Conservation (phyloP, 2,329 filamentous ascomycete species). For the Chaetomium strumarium region DNA sequence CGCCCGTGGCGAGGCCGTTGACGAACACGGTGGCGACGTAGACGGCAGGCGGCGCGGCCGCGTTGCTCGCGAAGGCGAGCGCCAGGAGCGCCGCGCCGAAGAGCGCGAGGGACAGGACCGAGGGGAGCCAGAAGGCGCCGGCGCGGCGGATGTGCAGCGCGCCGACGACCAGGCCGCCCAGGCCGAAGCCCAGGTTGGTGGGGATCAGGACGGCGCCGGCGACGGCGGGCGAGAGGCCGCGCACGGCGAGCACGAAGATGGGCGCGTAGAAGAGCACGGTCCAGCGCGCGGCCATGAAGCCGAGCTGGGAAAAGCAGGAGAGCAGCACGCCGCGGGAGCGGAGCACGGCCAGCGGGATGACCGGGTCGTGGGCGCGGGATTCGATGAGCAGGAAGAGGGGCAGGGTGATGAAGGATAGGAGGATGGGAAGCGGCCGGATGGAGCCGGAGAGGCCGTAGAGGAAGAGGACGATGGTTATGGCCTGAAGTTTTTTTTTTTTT, state of each 20-base stretch:
- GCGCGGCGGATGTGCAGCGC: slow-evolving; percentile 67
- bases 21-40: slow-evolving; percentile 58
- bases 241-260: slow-evolving; percentile 71
- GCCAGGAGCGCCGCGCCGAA: slow-evolving; percentile 48
- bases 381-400: slow-evolving; percentile 58
- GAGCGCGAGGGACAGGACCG: slow-evolving; percentile 51
- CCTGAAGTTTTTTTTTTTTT: slow-evolving; percentile 42
- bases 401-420: slow-evolving; percentile 49
- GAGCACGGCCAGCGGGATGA: slow-evolving; percentile 68
- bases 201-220: slow-evolving; percentile 74
- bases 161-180: slow-evolving; percentile 67
- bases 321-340: slow-evolving; percentile 64
- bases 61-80: slow-evolving; percentile 50
- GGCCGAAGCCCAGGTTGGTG: slow-evolving; percentile 73
- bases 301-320: slow-evolving; percentile 67
- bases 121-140: slow-evolving; percentile 66
- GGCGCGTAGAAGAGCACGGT: slow-evolving; percentile 74
- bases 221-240: slow-evolving; percentile 60
- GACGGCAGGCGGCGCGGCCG: slow-evolving; percentile 41
- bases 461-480: slow-evolving; percentile 61
- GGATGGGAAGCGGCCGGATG: slow-evolving; percentile 54
- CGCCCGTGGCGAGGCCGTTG: slow-evolving; percentile 69
- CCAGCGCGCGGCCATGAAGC: slow-evolving; percentile 79
- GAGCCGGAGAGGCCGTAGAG: slow-evolving; percentile 62
- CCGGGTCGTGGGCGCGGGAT: slow-evolving; percentile 58